phyloP scores from a whole-genome alignment of 2,329 filamentous ascomycete species.

The Myriangium duriaei region DNA sequence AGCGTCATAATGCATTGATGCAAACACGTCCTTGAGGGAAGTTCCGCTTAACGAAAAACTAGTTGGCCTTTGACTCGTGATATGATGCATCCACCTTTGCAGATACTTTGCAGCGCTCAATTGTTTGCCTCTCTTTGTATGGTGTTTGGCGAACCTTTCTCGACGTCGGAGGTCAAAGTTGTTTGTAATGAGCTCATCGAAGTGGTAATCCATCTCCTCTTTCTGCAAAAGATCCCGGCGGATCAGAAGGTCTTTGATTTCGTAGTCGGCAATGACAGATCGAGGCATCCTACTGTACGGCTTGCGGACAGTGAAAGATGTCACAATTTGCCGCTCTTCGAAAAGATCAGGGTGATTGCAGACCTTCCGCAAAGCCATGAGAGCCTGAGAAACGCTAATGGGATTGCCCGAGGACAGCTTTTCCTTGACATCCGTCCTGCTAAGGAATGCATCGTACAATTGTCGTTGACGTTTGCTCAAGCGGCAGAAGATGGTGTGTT shows the following conservation, averaged over 20 bases:
- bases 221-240: constrained; percentile 51
- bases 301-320: constrained; percentile 80
- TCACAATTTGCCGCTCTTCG: constrained; percentile 90
- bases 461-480: constrained; percentile 91
- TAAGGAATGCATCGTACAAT: constrained; percentile 92
- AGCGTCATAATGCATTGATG: constrained; percentile 58
- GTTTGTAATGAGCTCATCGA: constrained; percentile 40
- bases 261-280: constrained; percentile 63
- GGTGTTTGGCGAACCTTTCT: constrained; percentile 40
- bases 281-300: constrained; percentile 14
- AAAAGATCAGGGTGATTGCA: constrained; percentile 98
- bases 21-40: constrained; percentile 55
- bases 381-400: constrained; percentile 92
- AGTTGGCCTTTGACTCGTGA: constrained; percentile 45
- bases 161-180: constrained; percentile 10
- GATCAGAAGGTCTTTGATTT: constrained; percentile 58
- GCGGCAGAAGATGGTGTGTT: constrained; percentile 91
- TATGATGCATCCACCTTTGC: constrained; percentile 58
- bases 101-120: constrained; percentile 56
- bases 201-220: constrained; percentile 56
- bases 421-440: constrained; percentile 74
- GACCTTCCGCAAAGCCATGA: constrained; percentile 95
- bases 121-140: constrained; percentile 23
- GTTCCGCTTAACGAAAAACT: constrained; percentile 49
- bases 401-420: constrained; percentile 90